Percentiles rank a stretch among this genome's conserved stretches.
These are phyloP conservation scores for Mycosphaerella sp. DNA, from an alignment of 2,329 filamentous ascomycete species.

Conservation along the genomic window DNA sequence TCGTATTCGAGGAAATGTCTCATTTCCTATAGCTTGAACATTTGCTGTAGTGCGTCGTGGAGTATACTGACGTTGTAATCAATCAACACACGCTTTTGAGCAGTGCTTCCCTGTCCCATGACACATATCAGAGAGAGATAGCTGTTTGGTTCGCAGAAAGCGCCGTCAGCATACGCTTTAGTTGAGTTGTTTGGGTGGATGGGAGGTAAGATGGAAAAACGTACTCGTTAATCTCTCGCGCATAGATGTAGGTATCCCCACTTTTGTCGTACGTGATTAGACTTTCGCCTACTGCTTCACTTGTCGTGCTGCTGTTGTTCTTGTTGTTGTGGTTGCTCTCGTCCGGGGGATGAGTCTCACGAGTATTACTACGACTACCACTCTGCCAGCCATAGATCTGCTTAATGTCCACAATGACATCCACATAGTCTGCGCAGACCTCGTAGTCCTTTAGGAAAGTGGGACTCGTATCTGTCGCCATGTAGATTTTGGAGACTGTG, in stretches of 20 bases:
- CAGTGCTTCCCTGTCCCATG: constrained; percentile 74
- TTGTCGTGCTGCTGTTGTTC: background rate
- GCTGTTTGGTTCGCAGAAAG: constrained; percentile 32
- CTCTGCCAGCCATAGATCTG: constrained; percentile 78
- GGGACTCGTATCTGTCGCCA: constrained; percentile 87
- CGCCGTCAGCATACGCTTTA: no score
- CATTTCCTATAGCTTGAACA: constrained; percentile 48
- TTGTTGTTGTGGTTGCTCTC: background rate
- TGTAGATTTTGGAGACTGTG: constrained; percentile 96
- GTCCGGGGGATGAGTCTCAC: background rate
- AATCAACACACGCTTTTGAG: constrained; percentile 75
- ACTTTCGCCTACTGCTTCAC: constrained; percentile 45
- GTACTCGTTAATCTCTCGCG: constrained; percentile 61
- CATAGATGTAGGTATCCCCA: constrained; percentile 54
- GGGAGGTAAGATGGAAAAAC: background rate
- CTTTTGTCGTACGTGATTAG: constrained; percentile 56
- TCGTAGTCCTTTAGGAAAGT: constrained; percentile 95
- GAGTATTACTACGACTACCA: no score
- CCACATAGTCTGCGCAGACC: constrained; percentile 97
- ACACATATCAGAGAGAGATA: constrained; percentile 78
- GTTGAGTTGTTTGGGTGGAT: constrained; percentile 39
- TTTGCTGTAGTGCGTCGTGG: constrained; percentile 69
- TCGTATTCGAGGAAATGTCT: no score
- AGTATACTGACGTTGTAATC: constrained; percentile 83
- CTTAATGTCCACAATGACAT: constrained; percentile 94